Evolutionary conservation across 2,329 filamentous ascomycete genomes (phyloP).

Genomic region (Davidsoniella virescens): DNA sequence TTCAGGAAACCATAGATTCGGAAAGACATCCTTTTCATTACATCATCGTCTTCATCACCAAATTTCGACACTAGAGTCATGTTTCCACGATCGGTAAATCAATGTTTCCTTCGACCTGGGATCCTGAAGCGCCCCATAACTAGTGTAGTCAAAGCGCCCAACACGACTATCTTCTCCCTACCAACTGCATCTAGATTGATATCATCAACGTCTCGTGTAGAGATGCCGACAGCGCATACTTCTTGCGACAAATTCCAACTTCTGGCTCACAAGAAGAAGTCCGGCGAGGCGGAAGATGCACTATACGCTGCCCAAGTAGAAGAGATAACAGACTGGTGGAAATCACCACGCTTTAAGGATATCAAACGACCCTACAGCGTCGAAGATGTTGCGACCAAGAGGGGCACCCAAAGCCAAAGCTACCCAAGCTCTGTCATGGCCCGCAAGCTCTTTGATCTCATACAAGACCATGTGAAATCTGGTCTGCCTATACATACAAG

Average conservation of each 20-base stretch:
- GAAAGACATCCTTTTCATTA: no score
- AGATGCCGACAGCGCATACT: background rate
- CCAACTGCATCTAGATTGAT: no score
- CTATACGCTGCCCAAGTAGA: constrained; percentile 71
- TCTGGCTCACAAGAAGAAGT: constrained; percentile 59
- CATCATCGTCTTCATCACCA: no score
- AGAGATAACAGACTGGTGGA: constrained; percentile 84
- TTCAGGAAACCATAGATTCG: no score
- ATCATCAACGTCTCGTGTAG: no score
- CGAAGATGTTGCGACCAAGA: constrained; percentile 82
- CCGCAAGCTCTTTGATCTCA: constrained; percentile 78
- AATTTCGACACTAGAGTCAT: no score
- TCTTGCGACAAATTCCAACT: constrained; percentile 74
- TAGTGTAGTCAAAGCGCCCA: no score
- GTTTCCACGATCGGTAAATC: no score
- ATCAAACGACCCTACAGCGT: constrained; percentile 87
- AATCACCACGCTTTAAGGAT: constrained; percentile 63
- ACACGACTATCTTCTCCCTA: no score
- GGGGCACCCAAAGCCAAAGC: constrained; percentile 69
- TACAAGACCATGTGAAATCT: constrained; percentile 59
- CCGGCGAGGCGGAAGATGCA: constrained; percentile 65
- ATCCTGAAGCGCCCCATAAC: no score
- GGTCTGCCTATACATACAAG: constrained; percentile 88
- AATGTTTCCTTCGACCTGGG: no score
- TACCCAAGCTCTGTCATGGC: constrained; percentile 94